Percentiles rank a stretch among this genome's conserved stretches.
Conservation (phyloP, 2,329 filamentous ascomycete species). For the Colletotrichum zoysiae region DNA sequence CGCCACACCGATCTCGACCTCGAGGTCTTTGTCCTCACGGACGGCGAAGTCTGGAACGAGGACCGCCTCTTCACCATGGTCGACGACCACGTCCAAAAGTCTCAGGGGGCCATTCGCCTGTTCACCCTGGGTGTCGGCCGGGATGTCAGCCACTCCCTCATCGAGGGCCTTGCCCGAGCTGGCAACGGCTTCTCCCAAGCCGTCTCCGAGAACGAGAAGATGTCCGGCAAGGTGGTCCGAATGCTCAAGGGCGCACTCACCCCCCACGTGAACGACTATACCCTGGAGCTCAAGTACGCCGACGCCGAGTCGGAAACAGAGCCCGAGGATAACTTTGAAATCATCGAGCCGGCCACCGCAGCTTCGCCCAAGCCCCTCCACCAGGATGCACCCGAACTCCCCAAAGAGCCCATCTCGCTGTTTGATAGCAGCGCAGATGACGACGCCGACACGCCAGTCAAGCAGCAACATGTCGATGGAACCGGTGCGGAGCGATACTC, state of each 20-base stretch:
- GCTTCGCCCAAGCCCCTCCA: constrained; percentile 51
- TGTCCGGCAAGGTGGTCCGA: constrained; percentile 76
- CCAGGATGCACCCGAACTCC: background rate
- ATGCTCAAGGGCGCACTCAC: constrained; percentile 80
- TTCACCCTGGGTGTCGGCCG: constrained; percentile 69
- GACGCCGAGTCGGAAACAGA: constrained; percentile 41
- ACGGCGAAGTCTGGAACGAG: constrained; percentile 67
- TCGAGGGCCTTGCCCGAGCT: constrained; percentile 66
- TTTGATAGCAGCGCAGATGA: constrained; percentile 66
- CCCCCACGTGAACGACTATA: constrained; percentile 74
- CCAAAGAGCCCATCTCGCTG: constrained; percentile 66
- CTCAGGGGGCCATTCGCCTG: constrained; percentile 60
- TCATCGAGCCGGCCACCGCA: constrained; percentile 66
- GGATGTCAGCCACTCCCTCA: constrained; percentile 63
- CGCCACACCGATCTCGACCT: constrained; percentile 61
- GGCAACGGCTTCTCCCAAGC: constrained; percentile 72
- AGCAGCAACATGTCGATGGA: constrained; percentile 40
- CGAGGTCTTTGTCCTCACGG: constrained; percentile 68
- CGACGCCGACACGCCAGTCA: constrained; percentile 47
- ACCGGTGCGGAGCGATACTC: constrained; percentile 53
- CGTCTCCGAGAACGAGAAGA: constrained; percentile 72
- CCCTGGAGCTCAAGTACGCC: constrained; percentile 71
- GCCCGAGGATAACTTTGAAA: constrained; percentile 68
- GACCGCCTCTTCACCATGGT: constrained; percentile 59
- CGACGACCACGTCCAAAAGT: constrained; percentile 54